Evolutionary conservation across 768 basidiomycete genomes (phyloP).

Genomic region (Tulasnella sp.): DNA sequence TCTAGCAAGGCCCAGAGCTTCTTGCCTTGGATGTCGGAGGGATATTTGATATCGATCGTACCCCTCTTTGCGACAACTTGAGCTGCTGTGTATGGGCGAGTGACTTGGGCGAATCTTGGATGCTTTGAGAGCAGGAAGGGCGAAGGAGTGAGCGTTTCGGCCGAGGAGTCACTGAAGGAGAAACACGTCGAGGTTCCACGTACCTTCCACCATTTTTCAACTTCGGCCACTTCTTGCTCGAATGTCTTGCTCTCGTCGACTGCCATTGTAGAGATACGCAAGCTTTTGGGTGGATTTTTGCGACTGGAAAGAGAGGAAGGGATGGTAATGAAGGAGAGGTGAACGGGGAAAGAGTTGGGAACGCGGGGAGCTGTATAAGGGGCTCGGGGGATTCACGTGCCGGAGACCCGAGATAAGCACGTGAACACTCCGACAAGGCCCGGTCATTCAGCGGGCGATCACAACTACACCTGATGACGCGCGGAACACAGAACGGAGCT

Average conservation of each 20-base stretch:
- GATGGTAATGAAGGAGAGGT: not conserved
- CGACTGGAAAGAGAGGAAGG: not conserved
- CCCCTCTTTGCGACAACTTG: slow-evolving; percentile 91
- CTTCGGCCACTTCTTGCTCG: slow-evolving; percentile 72
- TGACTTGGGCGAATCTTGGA: slow-evolving; percentile 79
- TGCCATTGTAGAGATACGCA: slow-evolving; percentile 27
- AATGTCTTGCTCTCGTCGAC: slow-evolving; percentile 51
- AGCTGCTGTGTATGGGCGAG: slow-evolving; percentile 85
- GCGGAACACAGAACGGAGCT: not conserved
- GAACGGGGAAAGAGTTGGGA: not conserved
- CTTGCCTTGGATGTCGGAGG: slow-evolving; percentile 78
- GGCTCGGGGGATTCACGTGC: not conserved
- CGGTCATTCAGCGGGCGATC: not conserved
- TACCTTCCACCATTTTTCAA: slow-evolving; percentile 94
- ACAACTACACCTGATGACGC: not conserved
- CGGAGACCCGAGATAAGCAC: not conserved
- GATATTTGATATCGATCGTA: slow-evolving; percentile 77
- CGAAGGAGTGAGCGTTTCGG: slow-evolving; percentile 9
- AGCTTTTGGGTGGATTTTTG: not conserved
- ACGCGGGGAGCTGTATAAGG: not conserved
- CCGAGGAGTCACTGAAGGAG: not conserved
- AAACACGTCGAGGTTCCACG: slow-evolving; percentile 27
- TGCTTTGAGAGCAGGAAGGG: slow-evolving; percentile 45
- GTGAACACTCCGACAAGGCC: not conserved
- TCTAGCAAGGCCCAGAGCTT: slow-evolving; percentile 80